Evolutionary conservation across 768 basidiomycete genomes (phyloP), one percentile per base, ranked within the genome.

Genomic region (Pleurotus citrinopileatus): DNA sequence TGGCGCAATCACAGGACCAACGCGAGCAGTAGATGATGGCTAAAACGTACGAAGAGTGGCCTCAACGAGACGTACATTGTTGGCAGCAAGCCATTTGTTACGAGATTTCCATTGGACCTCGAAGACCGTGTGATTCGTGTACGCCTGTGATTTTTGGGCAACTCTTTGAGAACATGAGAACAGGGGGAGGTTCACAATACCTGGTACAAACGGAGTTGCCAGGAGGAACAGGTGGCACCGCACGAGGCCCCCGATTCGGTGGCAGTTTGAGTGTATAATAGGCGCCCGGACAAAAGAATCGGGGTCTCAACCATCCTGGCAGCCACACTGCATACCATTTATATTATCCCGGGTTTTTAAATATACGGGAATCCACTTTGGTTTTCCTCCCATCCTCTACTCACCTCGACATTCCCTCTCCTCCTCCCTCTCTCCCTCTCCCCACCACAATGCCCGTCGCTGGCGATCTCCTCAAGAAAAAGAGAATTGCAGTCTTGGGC

Each of bases 401-500:
- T 32, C 50, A 17, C 22, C 34, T 38, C 28, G 23, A 26, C 44
- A 17, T 26, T 20, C 32, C 32, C 32, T 17, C 34, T 36, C 34
- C 23, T 38, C 47, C 12, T 50, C 47, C 17, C 36, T 27, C 46
- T 38, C 29, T 46, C 47, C 51, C 29, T 28, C 45, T 26, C 12
- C 29, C 47, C 40, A 36, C 43, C 26, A 38, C 53, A 32, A 54
- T 54, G 44, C 40, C 52, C 27, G 47, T 53, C 46, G 45, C 58
- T 32, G 58, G 58, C 44, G 43, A 57, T 38, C 37, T 53, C 55
- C 70, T 90, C 70, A 89, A 82, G 76, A 89, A 89, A 75, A 79
- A 91, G 67, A 94, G 91, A 77, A 93, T 95, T 58, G 92, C 90
- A 44, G 85, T 92, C 53, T 81, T 94, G 25, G 91, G 91, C 56